Percentiles rank a stretch among this genome's conserved stretches.
These are phyloP conservation scores for Climacium dendroides DNA, from an alignment of 225 moss, liverwort and hornwort genomes.

Conservation along the genomic window DNA sequence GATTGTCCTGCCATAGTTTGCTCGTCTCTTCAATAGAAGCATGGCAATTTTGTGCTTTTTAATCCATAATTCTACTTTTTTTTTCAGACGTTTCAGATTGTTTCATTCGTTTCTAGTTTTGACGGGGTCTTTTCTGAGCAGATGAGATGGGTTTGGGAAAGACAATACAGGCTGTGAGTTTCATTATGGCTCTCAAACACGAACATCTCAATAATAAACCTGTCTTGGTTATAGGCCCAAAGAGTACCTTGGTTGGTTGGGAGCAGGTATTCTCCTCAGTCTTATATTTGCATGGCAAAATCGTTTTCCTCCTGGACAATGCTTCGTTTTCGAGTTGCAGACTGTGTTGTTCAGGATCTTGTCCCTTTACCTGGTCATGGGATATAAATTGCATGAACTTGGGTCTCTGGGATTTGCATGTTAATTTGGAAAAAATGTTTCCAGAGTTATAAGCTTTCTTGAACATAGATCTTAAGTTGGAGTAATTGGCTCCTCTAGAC, in stretches of 20 bases:
- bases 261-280: slow-evolving; percentile 46
- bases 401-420: background rate
- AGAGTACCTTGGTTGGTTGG: slow-evolving; percentile 80
- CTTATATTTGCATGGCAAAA: background rate
- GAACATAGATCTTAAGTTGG: background rate
- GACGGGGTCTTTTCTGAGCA: slow-evolving; percentile 18
- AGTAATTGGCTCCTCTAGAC: background rate
- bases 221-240: slow-evolving; percentile 71
- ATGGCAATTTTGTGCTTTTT: background rate
- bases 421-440: background rate
- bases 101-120: background rate
- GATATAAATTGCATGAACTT: background rate
- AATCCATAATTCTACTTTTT: background rate
- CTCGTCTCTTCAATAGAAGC: background rate
- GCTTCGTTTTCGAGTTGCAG: background rate
- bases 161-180: slow-evolving; percentile 70
- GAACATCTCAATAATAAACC: slow-evolving; percentile 61
- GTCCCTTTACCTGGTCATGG: background rate
- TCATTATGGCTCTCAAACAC: slow-evolving; percentile 62
- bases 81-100: background rate
- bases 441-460: background rate
- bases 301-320: background rate
- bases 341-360: background rate
- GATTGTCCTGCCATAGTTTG: background rate
- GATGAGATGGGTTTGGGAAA: slow-evolving; percentile 98